Percentiles rank a stretch among this genome's conserved stretches.
These are phyloP conservation scores for Cenchrus fungigraminus DNA, from an alignment of 176 grass and related monocot genomes.

Conservation along the genomic window DNA sequence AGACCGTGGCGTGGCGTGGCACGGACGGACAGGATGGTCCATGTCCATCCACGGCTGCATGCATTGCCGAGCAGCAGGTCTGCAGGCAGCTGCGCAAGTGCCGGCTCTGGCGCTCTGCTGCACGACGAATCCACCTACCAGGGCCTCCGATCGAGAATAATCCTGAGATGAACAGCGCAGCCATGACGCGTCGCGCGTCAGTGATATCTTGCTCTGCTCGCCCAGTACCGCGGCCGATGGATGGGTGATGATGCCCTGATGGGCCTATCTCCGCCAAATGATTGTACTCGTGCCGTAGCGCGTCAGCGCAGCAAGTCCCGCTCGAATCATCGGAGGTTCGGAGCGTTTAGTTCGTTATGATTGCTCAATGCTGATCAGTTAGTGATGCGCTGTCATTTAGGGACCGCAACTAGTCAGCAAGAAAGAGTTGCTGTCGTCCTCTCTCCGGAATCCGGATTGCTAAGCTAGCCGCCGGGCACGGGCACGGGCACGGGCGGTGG, in stretches of 20 bases:
- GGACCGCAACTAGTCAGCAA: background rate
- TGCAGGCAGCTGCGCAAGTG: background rate
- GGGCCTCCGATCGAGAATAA: background rate
- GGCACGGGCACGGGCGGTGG: background rate
- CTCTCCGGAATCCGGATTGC: background rate
- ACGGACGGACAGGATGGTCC: conserved; percentile 17
- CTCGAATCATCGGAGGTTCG: background rate
- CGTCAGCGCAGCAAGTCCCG: background rate
- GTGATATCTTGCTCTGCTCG: background rate
- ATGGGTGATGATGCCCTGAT: background rate
- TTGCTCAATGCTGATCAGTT: background rate
- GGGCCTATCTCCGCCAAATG: background rate
- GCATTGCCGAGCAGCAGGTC: background rate
- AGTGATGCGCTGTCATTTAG: background rate
- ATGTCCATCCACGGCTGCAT: background rate
- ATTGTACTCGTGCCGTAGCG: background rate
- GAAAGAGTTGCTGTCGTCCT: background rate
- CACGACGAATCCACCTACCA: conserved; percentile 4
- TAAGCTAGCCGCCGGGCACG: background rate
- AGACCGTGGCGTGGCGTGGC: background rate
- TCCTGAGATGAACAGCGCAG: background rate
- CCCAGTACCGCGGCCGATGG: background rate
- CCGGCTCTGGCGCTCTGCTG: background rate
- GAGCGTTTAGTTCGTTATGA: background rate
- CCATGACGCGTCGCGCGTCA: background rate